Base-by-base conservation (phyloP, 1,139 yeast genomes). In the Magnusiomyces clavatus region DNA sequence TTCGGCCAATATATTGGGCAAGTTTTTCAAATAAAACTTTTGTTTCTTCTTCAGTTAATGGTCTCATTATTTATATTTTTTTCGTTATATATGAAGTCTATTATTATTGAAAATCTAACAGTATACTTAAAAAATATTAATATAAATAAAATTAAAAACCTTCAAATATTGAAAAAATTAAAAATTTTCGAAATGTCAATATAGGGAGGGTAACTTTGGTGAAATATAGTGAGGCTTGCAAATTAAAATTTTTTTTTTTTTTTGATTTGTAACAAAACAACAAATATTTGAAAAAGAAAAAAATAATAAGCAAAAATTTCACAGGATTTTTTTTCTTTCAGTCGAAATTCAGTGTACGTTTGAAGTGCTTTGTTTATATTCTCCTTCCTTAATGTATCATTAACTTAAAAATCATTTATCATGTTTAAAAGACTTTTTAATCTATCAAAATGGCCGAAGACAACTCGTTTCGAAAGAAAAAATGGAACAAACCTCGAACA, bases 31-130 rank as follows among this genome's bases (percentile, higher is more conserved):
- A 92, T 47, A 92, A 96, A 35, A 86, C 94, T 67, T 86, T 88
- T 45, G 98, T 92, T 68, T 92, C 99, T 69, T 88, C 96, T 69
- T 92, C 98, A 59, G 98, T 92, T 60, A 92, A 78, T 51, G 92
- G 88, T 77, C 98, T 84, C 98, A 92, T 92, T 52, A 36, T 44
- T 17, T 14, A 37, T 13, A 20, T 8, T 5, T 16, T 39, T 39
- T 8, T 24, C 31, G 31, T 24, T 24, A 4, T 24, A 24, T 4
- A 24, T 24, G 31, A 24, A 24, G 8, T 24, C 8, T 24, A 29
- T 39, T 40, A 40, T 44, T 34, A 35, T 37, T 34, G 14, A 37
- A 13, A 24, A 29, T 19, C 44, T 43, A 38, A 14, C n/a, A n/a
- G n/a, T 16, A 12, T 20, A 19, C 40, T 31, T 41, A 36, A 34